Conservation (phyloP, 805 yeast genomes). For the Cyberlindnera mississippiensis region DNA sequence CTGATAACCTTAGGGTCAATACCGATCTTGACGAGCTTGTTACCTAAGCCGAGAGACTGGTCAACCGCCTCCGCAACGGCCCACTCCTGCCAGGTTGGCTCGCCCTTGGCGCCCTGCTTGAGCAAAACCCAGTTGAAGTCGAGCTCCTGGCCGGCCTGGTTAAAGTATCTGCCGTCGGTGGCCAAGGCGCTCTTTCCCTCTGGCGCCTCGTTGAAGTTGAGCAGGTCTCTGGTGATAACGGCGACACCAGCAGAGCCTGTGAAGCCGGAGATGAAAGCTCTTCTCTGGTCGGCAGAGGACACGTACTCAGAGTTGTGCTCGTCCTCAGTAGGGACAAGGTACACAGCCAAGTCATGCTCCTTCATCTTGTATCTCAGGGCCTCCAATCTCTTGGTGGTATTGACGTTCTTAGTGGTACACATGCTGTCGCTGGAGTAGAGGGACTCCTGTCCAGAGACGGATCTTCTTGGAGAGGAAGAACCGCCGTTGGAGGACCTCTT, state of each 20-base stretch:
- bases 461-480: constrained; percentile 22
- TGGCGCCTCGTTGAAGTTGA: constrained; percentile 39
- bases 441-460: constrained; percentile 29
- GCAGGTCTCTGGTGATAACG: constrained; percentile 55
- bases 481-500: constrained; percentile 27
- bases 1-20: constrained; percentile 78
- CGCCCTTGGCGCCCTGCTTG: constrained; percentile 72
- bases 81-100: constrained; percentile 80
- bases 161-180: constrained; percentile 92
- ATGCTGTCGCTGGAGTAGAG: constrained; percentile 37
- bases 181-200: constrained; percentile 73
- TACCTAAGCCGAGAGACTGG: constrained; percentile 38
- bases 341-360: constrained; percentile 59
- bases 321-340: constrained; percentile 83
- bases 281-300: constrained; percentile 71
- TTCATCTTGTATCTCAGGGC: constrained; percentile 64
- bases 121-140: constrained; percentile 76
- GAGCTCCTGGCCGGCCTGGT: constrained; percentile 83
- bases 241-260: constrained; percentile 95
- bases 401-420: constrained; percentile 41
- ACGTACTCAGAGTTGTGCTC: constrained; percentile 94
- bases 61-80: constrained; percentile 51
- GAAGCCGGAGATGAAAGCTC: constrained; percentile 82
- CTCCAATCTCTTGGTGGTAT: constrained; percentile 56
- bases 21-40: constrained; percentile 52